phyloP scores from a whole-genome alignment of 1,139 yeast species.

The Suhomyces coccinellae region DNA sequence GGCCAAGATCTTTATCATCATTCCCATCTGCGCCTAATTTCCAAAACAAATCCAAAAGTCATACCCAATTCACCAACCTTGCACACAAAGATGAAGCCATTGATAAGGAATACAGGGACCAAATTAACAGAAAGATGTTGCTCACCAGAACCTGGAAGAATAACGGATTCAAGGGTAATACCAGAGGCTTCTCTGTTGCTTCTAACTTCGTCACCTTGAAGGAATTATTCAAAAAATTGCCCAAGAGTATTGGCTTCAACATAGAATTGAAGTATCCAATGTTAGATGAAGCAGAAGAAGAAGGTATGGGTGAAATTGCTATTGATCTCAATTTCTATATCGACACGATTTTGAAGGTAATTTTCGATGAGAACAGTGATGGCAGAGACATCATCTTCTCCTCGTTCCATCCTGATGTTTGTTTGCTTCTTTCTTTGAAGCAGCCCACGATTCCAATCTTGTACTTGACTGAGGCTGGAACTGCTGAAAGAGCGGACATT shows the following conservation, averaged over 20 bases:
- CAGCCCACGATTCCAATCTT: slow-evolving; percentile 92
- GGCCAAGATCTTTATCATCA: slow-evolving; percentile 44
- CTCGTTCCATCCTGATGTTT: slow-evolving; percentile 93
- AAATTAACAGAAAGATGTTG: slow-evolving; percentile 68
- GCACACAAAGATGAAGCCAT: slow-evolving; percentile 28
- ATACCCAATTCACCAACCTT: slow-evolving; percentile 9
- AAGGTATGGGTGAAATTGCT: slow-evolving; percentile 84
- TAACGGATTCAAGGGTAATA: slow-evolving; percentile 88
- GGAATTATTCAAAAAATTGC: slow-evolving; percentile 80
- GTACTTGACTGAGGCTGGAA: slow-evolving; percentile 87
- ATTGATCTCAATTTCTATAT: slow-evolving; percentile 85
- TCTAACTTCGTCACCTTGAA: slow-evolving; percentile 87
- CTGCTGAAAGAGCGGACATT: slow-evolving; percentile 79
- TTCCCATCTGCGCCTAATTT: slow-evolving; percentile 37
- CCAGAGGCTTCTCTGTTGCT: slow-evolving; percentile 86
- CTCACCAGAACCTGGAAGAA: slow-evolving; percentile 84
- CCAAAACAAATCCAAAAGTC: slow-evolving; percentile 14
- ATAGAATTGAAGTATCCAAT: slow-evolving; percentile 95
- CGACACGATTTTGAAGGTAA: slow-evolving; percentile 77
- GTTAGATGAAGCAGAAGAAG: slow-evolving; percentile 89
- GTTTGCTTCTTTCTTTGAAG: slow-evolving; percentile 80
- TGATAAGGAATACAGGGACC: slow-evolving; percentile 39
- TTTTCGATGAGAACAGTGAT: slow-evolving; percentile 69
- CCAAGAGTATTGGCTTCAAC: slow-evolving; percentile 85
- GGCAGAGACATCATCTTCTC: slow-evolving; percentile 90